A percentile compares a stretch with the other conserved stretches of the same genome.
These are phyloP conservation scores for Drosera capensis DNA, from an alignment of 148 eudicot species.

Conservation along the genomic window DNA sequence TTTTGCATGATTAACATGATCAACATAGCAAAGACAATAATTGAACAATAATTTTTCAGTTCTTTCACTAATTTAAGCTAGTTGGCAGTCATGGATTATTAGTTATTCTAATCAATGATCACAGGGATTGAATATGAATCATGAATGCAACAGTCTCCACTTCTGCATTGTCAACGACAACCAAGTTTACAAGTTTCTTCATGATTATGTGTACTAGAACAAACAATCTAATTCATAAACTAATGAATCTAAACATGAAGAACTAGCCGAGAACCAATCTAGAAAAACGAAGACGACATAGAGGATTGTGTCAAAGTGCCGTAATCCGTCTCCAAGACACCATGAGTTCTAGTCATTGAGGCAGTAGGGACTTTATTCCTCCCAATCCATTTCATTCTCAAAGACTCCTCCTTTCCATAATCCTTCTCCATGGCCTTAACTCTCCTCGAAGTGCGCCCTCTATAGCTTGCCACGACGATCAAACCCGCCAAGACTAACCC, in stretches of 20 bases:
- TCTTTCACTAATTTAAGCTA: no score
- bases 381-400: slow-evolving; percentile 49
- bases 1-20: no score
- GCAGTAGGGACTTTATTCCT: slow-evolving; percentile 64
- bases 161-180: not conserved
- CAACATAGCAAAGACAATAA: no score
- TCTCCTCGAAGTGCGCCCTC: slow-evolving; percentile 12
- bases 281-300: not conserved
- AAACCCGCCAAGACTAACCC: slow-evolving; percentile 18
- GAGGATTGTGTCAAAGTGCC: slow-evolving; percentile 21
- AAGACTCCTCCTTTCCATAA: slow-evolving; percentile 37
- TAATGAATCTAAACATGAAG: not conserved
- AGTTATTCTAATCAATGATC: not conserved
- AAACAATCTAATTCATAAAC: not conserved
- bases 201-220: not conserved
- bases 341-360: slow-evolving; percentile 55
- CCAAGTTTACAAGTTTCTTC: not conserved
- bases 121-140: not conserved
- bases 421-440: slow-evolving; percentile 37
- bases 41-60: no score
- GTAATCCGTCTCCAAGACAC: slow-evolving; percentile 38
- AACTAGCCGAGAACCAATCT: not conserved
- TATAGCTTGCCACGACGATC: slow-evolving; percentile 13
- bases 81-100: no score
- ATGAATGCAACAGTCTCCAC: not conserved